phyloP scores from a whole-genome alignment of 306 rosid species.

The Delonix regia region DNA sequence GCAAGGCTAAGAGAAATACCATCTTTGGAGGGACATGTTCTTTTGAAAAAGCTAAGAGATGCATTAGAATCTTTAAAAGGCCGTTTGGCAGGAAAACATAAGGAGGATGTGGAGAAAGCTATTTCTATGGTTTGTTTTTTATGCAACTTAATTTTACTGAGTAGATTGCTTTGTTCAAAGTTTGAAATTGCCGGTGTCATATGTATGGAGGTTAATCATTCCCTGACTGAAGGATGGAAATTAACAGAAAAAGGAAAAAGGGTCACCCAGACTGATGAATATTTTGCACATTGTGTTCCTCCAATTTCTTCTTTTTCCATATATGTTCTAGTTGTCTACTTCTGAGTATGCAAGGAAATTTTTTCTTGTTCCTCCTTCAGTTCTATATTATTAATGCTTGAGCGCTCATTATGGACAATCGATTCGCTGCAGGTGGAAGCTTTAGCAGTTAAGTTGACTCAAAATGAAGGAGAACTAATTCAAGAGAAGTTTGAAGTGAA shows the following conservation, averaged over 20 bases:
- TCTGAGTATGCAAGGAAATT: constrained; percentile 12
- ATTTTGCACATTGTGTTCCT: not conserved
- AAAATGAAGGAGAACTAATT: constrained; percentile 95
- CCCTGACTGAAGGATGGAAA: not conserved
- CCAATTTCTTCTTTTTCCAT: not conserved
- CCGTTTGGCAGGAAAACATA: constrained; percentile 70
- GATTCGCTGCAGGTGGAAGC: constrained; percentile 84
- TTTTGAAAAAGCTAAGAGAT: constrained; percentile 93
- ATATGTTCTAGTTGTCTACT: not conserved
- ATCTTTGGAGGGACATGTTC: constrained; percentile 98
- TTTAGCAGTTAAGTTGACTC: constrained; percentile 94
- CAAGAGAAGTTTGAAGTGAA: constrained; percentile 99
- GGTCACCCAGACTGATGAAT: not conserved
- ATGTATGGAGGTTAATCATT: not conserved
- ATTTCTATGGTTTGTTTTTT: constrained; percentile 83
- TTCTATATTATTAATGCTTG: constrained; percentile 12
- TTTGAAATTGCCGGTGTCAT: constrained; percentile 14
- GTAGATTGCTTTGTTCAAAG: constrained; percentile 10
- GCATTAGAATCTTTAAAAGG: constrained; percentile 86
- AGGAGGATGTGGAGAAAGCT: constrained; percentile 97
- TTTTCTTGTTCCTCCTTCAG: constrained; percentile 10
- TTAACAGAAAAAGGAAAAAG: not conserved
- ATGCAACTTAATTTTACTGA: not conserved
- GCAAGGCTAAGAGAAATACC: constrained; percentile 88
- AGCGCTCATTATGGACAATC: constrained; percentile 21